Evolutionary conservation across 805 yeast genomes (phyloP).

Genomic region (Dipodascus geniculatus): DNA sequence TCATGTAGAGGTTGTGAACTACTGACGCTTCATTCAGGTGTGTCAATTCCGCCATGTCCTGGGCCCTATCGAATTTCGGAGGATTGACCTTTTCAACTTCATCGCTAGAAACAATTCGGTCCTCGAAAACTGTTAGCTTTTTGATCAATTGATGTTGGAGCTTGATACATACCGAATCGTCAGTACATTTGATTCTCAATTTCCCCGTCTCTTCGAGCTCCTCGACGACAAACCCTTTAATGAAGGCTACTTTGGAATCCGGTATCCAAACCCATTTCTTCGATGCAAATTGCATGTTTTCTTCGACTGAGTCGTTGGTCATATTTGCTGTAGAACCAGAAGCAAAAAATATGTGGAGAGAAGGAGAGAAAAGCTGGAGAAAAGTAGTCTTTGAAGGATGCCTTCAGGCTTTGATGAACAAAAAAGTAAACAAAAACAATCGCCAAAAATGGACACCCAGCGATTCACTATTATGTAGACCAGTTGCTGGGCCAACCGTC

Average conservation of each 20-base stretch:
- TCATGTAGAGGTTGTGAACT: constrained; percentile 60
- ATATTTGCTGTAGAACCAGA: not conserved
- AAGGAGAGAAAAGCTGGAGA: too few species aligned
- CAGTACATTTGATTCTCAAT: constrained; percentile 13
- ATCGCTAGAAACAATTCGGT: constrained; percentile 32
- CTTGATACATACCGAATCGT: not conserved
- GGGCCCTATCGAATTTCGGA: constrained; percentile 74
- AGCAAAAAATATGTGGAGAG: not conserved
- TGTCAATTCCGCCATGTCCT: constrained; percentile 93
- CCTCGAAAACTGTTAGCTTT: constrained; percentile 12
- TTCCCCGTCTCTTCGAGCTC: constrained; percentile 31
- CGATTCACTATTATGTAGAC: not conserved
- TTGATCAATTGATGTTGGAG: not conserved
- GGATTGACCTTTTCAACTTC: constrained; percentile 70
- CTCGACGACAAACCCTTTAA: constrained; percentile 42
- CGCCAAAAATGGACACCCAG: not conserved
- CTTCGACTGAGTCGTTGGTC: not conserved
- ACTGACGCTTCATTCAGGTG: constrained; percentile 92
- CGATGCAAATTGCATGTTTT: constrained; percentile 15
- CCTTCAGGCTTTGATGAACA: too few species aligned
- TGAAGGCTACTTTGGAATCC: constrained; percentile 42
- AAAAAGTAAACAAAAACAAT: not conserved
- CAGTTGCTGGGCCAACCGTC: not conserved
- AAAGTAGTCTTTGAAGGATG: too few species aligned
- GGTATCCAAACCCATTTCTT: constrained; percentile 75